Base-by-base conservation (phyloP, 2,329 filamentous ascomycete species). In the Cladosporium sp. region DNA sequence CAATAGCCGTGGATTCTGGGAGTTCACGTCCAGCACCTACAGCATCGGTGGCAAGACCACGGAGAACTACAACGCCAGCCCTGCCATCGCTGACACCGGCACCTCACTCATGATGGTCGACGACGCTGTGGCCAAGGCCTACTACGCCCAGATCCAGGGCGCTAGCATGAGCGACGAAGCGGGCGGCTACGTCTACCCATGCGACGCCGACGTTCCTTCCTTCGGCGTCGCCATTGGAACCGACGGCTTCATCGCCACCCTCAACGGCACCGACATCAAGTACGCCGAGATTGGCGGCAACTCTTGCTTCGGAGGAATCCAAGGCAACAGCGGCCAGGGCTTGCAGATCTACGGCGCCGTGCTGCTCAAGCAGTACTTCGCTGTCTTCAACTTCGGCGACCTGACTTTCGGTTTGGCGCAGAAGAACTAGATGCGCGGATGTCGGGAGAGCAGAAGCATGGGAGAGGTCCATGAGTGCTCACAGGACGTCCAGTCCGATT, bases 251-350 rank as follows among this genome's bases (percentile, higher is more conserved):
- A 69, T 66, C 40, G 67, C 68, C 8, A 66, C 60, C 15, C 55
- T 74, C 56, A 66, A 70, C 28, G 69, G 72, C 11, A 51, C 61
- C 3, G 67, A 82, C 51, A 78, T 85, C 63, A 80, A 78, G 64
- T 87, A 85, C 64, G 77, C 80, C 1, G 65, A 74, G 28, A 74
- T 84, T 9, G 74, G 78, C 49, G 75, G 75, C 52, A 77, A 78
- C 42, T 83, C 77, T 58, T 90, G 87, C 76, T 89, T 87, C 64
- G 87, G 86, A 60, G 87, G 86, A 65, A 74, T 90, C 17, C 87
- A 90, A 74, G 78, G 81, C 34, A 83, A 82, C 49, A 67, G 67
- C 58, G 76, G 79, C 1, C 75, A 75, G 14, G 73, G 75, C 28
- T 71, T 88, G 38, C 83, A 86, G 72, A 85, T 90, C 69, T 80